Evolutionary conservation across 495 filamentous ascomycete species (phyloP), one percentile per base, ranked within the genome.

Genomic region (Aspergillus haitiensis): DNA sequence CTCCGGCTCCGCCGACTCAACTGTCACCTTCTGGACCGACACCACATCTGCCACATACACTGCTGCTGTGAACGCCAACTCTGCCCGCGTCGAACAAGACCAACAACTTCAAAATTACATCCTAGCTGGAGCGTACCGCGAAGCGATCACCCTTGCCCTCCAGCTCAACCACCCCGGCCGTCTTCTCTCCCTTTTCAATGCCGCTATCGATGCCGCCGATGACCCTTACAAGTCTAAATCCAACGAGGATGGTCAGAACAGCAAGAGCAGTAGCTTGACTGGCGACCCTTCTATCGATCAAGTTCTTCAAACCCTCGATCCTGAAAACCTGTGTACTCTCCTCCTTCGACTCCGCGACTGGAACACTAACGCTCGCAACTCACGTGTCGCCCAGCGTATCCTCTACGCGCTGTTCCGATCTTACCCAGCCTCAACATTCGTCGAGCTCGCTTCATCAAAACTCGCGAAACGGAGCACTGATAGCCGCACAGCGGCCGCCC

Each of bases 281-380:
- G 95, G 93, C 21, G 70, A 91, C 47, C 80, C 79, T 32, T 87
- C 87, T 12, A 93, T 98, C 21, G 95, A 98, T 61, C 83, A 91
- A 45, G 92, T 97, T 0, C 79, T 99, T 11, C 84, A 79, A 27
- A 80, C 73, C n/a, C 82, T 99, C 0, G 87, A 84, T 11, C 86
- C 95, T 59, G 86, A 89, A 56, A 92, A 98, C 65, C 81, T 99
- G 12, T 90, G 87, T 64, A 77, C 79, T 7, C 82, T 99, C 13
- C 81, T 99, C 8, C 75, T 89, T 16, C 78, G 94, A 37, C 68
- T 97, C 47, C 78, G 95, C 32, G 93, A 98, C 74, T 98, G 94
- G 94, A 98, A 98, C 68, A 95, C 94, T 15, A 97, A 96, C 61
- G 93, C 90, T 0, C 80, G 90, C 57, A 94, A 89, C n/a, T 86